These are phyloP conservation scores for Neonectria faginata DNA, from an alignment of 2,329 filamentous ascomycete genomes.

Conservation along the genomic window DNA sequence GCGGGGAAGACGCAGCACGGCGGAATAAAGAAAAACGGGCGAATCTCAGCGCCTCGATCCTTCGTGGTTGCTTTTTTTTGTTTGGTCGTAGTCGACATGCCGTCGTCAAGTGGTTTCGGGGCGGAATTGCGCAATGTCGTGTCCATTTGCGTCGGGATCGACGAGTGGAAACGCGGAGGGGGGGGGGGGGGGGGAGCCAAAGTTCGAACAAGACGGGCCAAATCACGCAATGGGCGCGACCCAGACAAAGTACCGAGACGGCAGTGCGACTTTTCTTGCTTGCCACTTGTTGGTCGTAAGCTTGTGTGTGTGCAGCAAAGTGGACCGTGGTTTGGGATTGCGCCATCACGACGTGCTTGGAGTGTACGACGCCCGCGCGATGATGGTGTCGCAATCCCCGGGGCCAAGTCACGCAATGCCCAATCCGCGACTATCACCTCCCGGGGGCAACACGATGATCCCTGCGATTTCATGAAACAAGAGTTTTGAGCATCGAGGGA, in stretches of 20 bases:
- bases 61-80: too few species aligned
- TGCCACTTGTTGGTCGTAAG: not conserved
- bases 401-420: slow-evolving; percentile 43
- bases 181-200: too few species aligned
- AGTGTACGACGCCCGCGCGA: slow-evolving; percentile 14
- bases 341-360: slow-evolving; percentile 37
- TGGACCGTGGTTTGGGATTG: slow-evolving; percentile 32
- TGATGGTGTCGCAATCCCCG: slow-evolving; percentile 41
- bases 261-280: not conserved
- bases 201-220: slow-evolving; percentile 24
- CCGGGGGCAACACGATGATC: not conserved
- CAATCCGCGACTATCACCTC: slow-evolving; percentile 4
- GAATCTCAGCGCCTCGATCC: slow-evolving; percentile 24
- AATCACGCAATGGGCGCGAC: slow-evolving; percentile 41
- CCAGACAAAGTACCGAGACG: not conserved
- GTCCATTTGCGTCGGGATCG: slow-evolving; percentile 22
- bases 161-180: not conserved
- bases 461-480: not conserved
- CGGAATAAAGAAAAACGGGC: not conserved
- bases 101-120: too few species aligned
- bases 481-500: not conserved
- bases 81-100: too few species aligned
- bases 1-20: slow-evolving; percentile 27
- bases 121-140: slow-evolving; percentile 36
- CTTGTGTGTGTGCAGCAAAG: slow-evolving; percentile 1